These are phyloP conservation scores for Collybia sp. DNA, from an alignment of 768 basidiomycete species.

Conservation along the genomic window DNA sequence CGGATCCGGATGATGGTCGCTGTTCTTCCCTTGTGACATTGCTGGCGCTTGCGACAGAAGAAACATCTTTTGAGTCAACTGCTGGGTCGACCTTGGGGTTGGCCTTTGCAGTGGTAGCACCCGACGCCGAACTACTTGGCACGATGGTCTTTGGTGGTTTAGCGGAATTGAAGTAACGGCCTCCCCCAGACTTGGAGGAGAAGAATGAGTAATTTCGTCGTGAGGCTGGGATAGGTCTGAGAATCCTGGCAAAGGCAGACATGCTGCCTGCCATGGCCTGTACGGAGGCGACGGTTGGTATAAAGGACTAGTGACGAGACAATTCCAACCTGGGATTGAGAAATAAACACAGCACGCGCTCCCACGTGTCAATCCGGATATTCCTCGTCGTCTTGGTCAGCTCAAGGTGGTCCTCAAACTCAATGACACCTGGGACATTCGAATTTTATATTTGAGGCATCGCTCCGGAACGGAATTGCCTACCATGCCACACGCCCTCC, in stretches of 20 bases:
- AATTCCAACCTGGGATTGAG: no score
- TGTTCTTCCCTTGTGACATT: constrained; percentile 1
- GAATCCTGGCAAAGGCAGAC: constrained; percentile 47
- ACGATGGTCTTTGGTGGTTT: constrained; percentile 57
- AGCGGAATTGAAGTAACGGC: constrained; percentile 70
- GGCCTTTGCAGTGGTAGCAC: constrained; percentile 16
- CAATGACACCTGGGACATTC: no score
- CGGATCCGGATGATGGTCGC: constrained; percentile 1
- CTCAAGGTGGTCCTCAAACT: no score
- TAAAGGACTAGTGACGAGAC: no score
- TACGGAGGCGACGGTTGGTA: no score
- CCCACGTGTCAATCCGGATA: no score
- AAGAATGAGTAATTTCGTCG: constrained; percentile 72
- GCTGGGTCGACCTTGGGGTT: constrained; percentile 21
- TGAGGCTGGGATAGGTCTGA: constrained; percentile 40
- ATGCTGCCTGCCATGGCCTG: constrained; percentile 20
- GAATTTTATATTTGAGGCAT: no score
- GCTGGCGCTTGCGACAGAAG: constrained; percentile 10
- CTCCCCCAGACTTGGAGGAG: constrained; percentile 71
- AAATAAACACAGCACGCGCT: no score
- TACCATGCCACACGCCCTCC: no score
- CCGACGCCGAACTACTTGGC: constrained; percentile 19
- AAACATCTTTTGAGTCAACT: constrained; percentile 12
- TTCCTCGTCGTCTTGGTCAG: no score
- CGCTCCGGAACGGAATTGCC: no score